Conservation (phyloP, 768 basidiomycete genomes). For the Trametes cingulata region DNA sequence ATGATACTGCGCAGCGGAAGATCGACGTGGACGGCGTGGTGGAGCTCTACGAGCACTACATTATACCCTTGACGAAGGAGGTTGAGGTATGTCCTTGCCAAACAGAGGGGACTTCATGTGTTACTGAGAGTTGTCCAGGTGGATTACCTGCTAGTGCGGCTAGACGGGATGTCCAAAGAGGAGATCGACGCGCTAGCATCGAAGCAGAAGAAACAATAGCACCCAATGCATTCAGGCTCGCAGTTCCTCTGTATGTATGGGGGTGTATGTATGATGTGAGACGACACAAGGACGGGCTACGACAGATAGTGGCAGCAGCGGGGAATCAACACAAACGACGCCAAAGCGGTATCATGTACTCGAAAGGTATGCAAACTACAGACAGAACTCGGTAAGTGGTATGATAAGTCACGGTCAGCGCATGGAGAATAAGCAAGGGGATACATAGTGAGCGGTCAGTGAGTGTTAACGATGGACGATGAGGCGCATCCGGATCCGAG, state of each 20-base stretch:
- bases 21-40: slow-evolving; percentile 94
- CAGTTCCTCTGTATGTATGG: neutral
- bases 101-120: too few species aligned
- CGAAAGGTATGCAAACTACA: slow-evolving; percentile 16
- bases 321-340: neutral
- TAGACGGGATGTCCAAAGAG: slow-evolving; percentile 81
- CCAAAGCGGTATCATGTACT: slow-evolving; percentile 7
- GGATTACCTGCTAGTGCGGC: slow-evolving; percentile 88
- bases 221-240: neutral
- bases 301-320: neutral
- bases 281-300: neutral
- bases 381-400: neutral
- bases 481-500: neutral
- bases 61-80: slow-evolving; percentile 97
- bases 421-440: neutral
- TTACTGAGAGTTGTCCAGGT: slow-evolving; percentile 54
- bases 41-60: slow-evolving; percentile 89
- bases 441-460: neutral
- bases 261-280: neutral
- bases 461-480: neutral
- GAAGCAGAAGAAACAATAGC: slow-evolving; percentile 14
- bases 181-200: slow-evolving; percentile 68
- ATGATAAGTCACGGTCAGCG: neutral
- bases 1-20: slow-evolving; percentile 50
- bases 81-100: slow-evolving; percentile 74